phyloP scores from a whole-genome alignment of 495 filamentous ascomycete species.

The Hypoxylon perforatum region DNA sequence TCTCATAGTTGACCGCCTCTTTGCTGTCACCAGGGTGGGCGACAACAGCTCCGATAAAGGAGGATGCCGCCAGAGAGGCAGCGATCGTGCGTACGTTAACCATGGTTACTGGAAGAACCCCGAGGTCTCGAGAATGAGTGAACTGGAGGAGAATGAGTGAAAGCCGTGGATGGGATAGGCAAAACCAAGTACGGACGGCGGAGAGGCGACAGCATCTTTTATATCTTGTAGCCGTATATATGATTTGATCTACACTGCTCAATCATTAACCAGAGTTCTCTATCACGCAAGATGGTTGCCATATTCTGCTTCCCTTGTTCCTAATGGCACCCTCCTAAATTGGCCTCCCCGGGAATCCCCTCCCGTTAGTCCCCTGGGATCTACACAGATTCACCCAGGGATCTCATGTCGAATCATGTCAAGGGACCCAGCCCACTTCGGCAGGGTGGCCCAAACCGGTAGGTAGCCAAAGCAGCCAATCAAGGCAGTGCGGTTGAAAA shows the following conservation, averaged over 20 bases:
- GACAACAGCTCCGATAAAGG: conserved; percentile 40
- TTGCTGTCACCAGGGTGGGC: conserved; percentile 53
- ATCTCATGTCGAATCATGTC: conserved; percentile 32
- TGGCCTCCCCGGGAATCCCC: conserved; percentile 19
- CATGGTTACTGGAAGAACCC: conserved; percentile 27
- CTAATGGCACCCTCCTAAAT: conserved; percentile 42
- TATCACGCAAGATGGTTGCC: conserved; percentile 22
- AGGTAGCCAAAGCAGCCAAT: conserved; percentile 38
- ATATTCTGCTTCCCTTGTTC: conserved; percentile 22
- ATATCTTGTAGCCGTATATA: conserved; percentile 24
- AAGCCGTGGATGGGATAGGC: conserved; percentile 11
- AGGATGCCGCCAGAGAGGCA: conserved; percentile 41
- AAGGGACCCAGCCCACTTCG: conserved; percentile 27
- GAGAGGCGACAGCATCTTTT: conserved; percentile 18
- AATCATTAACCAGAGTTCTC: neutral
- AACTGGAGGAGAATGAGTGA: conserved; percentile 16
- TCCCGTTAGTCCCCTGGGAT: conserved; percentile 25
- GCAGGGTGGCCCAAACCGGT: conserved; percentile 24
- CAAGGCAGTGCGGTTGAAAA: conserved; percentile 37
- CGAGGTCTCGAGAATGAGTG: neutral
- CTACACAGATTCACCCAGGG: conserved; percentile 34
- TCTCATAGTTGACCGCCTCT: conserved; percentile 49
- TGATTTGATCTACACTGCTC: conserved; percentile 20
- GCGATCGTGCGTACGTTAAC: conserved; percentile 38
- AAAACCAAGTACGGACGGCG: neutral